Percentiles rank a stretch among this genome's conserved stretches.
Evolutionary conservation across 805 yeast species (phyloP).

Genomic region (Isabelozyma gotoi): DNA sequence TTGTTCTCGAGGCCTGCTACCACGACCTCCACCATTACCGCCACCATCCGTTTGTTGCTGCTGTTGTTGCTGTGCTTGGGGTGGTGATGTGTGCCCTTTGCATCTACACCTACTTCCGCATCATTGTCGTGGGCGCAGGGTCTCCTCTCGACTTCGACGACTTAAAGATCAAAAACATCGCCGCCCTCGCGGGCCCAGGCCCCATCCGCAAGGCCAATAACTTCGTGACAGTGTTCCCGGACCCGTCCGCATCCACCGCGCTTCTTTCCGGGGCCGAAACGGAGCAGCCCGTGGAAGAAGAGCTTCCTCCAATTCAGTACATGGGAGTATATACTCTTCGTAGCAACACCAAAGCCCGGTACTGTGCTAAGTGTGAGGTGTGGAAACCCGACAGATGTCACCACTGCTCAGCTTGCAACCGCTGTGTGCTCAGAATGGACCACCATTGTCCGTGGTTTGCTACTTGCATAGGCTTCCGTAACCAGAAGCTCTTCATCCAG

Average conservation of each 20-base stretch:
- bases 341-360: slow-evolving; percentile 55
- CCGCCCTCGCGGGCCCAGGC: neutral
- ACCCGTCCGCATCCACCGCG: slow-evolving; percentile 3
- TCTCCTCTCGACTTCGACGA: slow-evolving; percentile 59
- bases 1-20: slow-evolving; percentile 15
- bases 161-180: slow-evolving; percentile 27
- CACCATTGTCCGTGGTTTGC: slow-evolving; percentile 90
- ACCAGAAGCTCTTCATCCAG: slow-evolving; percentile 79
- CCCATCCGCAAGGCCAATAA: slow-evolving; percentile 12
- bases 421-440: slow-evolving; percentile 54
- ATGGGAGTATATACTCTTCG: slow-evolving; percentile 40
- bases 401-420: slow-evolving; percentile 52
- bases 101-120: slow-evolving; percentile 52
- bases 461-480: slow-evolving; percentile 77
- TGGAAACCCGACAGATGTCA: slow-evolving; percentile 65
- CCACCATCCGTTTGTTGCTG: slow-evolving; percentile 11
- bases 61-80: slow-evolving; percentile 19
- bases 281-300: slow-evolving; percentile 1
- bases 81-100: slow-evolving; percentile 32
- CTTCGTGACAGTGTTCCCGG: slow-evolving; percentile 4
- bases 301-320: slow-evolving; percentile 32
- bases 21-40: slow-evolving; percentile 11
- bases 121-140: slow-evolving; percentile 60
- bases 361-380: slow-evolving; percentile 50
- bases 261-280: slow-evolving; percentile 7